Conservation (phyloP, 2,329 filamentous ascomycete genomes). For the Hymenoscyphus repandus region DNA sequence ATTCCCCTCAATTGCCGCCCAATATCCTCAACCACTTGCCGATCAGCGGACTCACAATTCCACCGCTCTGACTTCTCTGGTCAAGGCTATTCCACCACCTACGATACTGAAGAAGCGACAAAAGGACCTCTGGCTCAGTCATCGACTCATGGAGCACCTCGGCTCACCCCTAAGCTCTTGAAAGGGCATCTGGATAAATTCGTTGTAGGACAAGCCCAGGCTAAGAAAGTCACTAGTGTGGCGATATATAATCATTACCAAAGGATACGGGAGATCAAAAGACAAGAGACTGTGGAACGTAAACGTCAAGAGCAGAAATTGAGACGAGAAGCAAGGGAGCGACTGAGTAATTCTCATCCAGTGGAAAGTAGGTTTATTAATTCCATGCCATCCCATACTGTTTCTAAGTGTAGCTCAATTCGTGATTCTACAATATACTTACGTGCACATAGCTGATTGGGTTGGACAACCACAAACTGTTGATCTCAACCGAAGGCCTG, state of each 20-base stretch:
- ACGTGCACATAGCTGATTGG: slow-evolving; percentile 46
- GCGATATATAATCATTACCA: slow-evolving; percentile 98
- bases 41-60: slow-evolving; percentile 17
- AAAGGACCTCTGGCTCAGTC: slow-evolving; percentile 51
- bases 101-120: slow-evolving; percentile 58
- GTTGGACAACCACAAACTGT: slow-evolving; percentile 40
- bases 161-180: slow-evolving; percentile 62
- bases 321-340: slow-evolving; percentile 38
- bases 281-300: slow-evolving; percentile 70
- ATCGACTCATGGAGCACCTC: slow-evolving; percentile 51
- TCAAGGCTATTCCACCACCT: slow-evolving; percentile 54
- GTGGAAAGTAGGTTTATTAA: slow-evolving; percentile 61
- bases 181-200: slow-evolving; percentile 94
- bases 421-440: slow-evolving; percentile 30
- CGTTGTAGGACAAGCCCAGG: slow-evolving; percentile 90
- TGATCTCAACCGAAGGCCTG: slow-evolving; percentile 18
- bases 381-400: background rate
- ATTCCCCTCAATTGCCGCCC: slow-evolving; percentile 16
- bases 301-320: slow-evolving; percentile 58
- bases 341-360: slow-evolving; percentile 57
- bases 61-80: slow-evolving; percentile 52
- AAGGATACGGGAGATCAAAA: slow-evolving; percentile 68
- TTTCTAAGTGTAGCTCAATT: background rate
- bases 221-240: slow-evolving; percentile 88
- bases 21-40: slow-evolving; percentile 4